Evolutionary conservation across 2,329 filamentous ascomycete species (phyloP), one percentile per base, ranked within the genome.

Genomic region (Verticillium nubilum): DNA sequence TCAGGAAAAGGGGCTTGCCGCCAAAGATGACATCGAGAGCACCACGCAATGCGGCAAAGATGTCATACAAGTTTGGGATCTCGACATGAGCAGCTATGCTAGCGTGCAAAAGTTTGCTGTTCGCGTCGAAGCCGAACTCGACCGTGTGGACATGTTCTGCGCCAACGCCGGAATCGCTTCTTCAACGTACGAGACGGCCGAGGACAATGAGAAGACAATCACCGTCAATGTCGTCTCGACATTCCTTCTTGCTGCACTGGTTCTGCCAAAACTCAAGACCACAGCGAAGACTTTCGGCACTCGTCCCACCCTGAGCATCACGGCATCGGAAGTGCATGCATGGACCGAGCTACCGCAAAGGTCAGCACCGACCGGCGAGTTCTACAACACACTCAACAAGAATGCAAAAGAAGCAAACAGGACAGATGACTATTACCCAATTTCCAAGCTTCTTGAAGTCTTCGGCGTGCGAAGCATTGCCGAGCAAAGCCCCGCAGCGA

Each of bases 201-300:
- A 83, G 58, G 77, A 72, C 0, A 72, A 80, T 42, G 83, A 86
- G 68, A 67, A 63, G 17, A 77, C 69, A 0, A 69, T 86, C 42
- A 80, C 78, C 0, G 76, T 81, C 58, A 86, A 86, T 59, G 79
- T 83, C 10, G 71, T 86, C 59, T 75, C 72, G 13, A 83, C 80
- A 0, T 75, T 85, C 47, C 66, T 86, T 2, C 70, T 86, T 0
- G 78, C 73, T 0, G 62, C 80, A 0, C 69, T 83, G 0, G 50
- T 86, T 2, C 60, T 86, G 23, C 83, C 83, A 0, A 81, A 78
- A 64, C 71, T 86, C 4, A 76, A 76, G 56, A 70, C 75, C 27
- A 78, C 73, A 17, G 59, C 33, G 5, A 54, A 33, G 9, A 28
- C 31, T n/a, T 66, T 62, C 58, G 50, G 57, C 27, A 68, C 57